A percentile compares a stretch with the other conserved stretches of the same genome.
Evolutionary conservation across 2,329 filamentous ascomycete species (phyloP).

Genomic region (Calonectria pseudoreteaudii): DNA sequence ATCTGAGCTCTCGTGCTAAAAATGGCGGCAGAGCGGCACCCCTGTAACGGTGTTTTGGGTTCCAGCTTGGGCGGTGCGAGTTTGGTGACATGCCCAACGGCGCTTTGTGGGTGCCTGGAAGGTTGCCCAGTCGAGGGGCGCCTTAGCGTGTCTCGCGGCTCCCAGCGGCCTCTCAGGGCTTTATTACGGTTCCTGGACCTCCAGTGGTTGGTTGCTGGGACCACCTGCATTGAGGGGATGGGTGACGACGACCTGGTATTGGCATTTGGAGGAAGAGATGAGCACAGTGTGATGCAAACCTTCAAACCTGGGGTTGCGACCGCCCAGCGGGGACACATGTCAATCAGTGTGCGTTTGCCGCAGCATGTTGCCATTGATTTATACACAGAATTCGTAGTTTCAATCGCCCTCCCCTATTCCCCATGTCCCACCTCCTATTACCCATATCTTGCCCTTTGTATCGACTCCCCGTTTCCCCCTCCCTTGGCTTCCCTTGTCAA

Average conservation of each 20-base stretch:
- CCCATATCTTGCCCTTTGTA: not conserved
- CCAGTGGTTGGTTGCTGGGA: slow-evolving; percentile 16
- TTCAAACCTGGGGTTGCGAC: not conserved
- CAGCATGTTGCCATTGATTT: not conserved
- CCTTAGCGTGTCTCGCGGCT: slow-evolving; percentile 29
- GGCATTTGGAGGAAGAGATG: not conserved
- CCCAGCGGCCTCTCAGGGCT: slow-evolving; percentile 1
- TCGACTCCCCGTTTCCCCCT: not conserved
- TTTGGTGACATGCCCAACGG: slow-evolving; percentile 33
- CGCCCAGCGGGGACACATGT: not conserved
- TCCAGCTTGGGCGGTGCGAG: slow-evolving; percentile 18
- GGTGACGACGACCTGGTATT: not conserved
- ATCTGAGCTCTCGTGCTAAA: slow-evolving; percentile 32
- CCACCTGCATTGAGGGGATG: slow-evolving; percentile 11
- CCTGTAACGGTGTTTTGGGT: slow-evolving; percentile 32
- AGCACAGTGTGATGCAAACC: not conserved
- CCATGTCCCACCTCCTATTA: not conserved
- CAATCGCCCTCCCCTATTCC: not conserved
- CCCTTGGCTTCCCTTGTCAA: not conserved
- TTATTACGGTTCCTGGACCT: not conserved
- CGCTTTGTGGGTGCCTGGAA: slow-evolving; percentile 35
- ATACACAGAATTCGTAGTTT: not conserved
- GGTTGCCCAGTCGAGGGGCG: slow-evolving; percentile 2
- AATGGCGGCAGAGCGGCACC: slow-evolving; percentile 28
- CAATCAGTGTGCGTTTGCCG: not conserved